Conservation (phyloP, 176 grass and related monocot genomes). For the Microstegium vimineum region DNA sequence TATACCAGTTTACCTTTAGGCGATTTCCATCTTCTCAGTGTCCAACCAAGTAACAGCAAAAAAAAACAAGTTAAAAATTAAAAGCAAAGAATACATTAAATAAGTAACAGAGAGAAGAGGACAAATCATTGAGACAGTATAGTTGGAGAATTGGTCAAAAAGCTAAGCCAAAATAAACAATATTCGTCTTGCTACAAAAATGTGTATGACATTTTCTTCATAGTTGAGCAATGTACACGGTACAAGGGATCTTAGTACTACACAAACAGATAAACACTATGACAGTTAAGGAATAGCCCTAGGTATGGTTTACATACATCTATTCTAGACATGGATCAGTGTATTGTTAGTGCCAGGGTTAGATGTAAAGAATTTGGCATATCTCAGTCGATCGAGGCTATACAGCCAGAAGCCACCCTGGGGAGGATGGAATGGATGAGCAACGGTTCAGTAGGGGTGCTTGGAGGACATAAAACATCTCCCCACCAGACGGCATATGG, state of each 20-base stretch:
- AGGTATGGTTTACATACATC: constrained; percentile 24
- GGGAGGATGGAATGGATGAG: not conserved
- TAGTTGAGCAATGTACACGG: constrained; percentile 31
- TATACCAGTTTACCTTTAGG: not conserved
- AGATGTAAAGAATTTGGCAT: constrained; percentile 21
- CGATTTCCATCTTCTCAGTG: not conserved
- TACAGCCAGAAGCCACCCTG: constrained; percentile 24
- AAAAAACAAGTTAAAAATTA: not conserved
- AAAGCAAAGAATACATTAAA: not conserved
- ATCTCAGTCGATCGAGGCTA: constrained; percentile 6
- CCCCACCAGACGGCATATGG: constrained; percentile 46
- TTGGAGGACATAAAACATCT: constrained; percentile 23
- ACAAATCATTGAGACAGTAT: not conserved
- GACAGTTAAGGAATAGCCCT: not conserved
- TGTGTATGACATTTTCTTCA: constrained; percentile 17
- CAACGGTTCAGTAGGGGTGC: constrained; percentile 24
- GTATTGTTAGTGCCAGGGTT: constrained; percentile 42
- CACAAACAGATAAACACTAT: constrained; percentile 9
- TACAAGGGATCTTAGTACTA: constrained; percentile 14
- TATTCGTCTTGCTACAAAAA: constrained; percentile 16
- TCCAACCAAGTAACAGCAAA: not conserved
- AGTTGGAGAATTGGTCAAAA: not conserved
- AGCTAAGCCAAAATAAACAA: not conserved
- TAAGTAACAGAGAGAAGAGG: not conserved
- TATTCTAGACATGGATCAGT: not conserved